Conservation (phyloP, 805 yeast species). For the Candida manassasensis region DNA sequence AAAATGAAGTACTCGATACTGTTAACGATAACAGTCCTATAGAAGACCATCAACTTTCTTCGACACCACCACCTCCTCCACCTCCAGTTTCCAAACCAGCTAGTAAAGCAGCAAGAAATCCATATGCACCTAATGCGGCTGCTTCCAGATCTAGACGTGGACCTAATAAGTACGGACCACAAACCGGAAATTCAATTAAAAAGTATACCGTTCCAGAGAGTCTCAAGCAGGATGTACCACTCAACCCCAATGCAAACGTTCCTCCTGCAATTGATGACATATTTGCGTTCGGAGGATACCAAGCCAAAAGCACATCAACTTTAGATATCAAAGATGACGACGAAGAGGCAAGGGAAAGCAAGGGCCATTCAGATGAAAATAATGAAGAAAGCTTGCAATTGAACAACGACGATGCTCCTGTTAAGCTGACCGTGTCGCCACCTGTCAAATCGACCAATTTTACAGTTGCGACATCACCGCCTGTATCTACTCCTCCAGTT, state of each 20-base stretch:
- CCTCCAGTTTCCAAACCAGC: slow-evolving; percentile 1
- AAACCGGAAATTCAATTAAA: slow-evolving; percentile 8
- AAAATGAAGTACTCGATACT: neutral
- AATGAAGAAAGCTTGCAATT: too few species aligned
- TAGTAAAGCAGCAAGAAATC: slow-evolving; percentile 18
- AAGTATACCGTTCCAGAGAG: slow-evolving; percentile 10
- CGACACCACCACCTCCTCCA: slow-evolving; percentile 6
- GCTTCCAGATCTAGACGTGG: slow-evolving; percentile 10
- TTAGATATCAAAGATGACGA: slow-evolving; percentile 1
- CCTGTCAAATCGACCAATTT: too few species aligned
- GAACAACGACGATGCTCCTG: too few species aligned
- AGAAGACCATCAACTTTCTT: neutral
- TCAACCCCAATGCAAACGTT: slow-evolving; percentile 5
- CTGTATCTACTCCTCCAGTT: too few species aligned
- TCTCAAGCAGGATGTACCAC: slow-evolving; percentile 4
- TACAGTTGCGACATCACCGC: too few species aligned
- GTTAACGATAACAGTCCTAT: neutral
- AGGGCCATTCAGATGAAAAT: too few species aligned
- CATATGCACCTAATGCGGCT: slow-evolving; percentile 32
- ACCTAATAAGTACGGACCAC: slow-evolving; percentile 25
- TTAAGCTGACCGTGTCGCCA: too few species aligned
- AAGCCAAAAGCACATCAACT: neutral
- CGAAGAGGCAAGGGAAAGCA: slow-evolving; percentile 4
- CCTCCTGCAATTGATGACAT: slow-evolving; percentile 8
- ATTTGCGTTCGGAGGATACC: slow-evolving; percentile 13